phyloP scores from a whole-genome alignment of 352 stramenopile species.

The Stephanocyclus meneghinianus region DNA sequence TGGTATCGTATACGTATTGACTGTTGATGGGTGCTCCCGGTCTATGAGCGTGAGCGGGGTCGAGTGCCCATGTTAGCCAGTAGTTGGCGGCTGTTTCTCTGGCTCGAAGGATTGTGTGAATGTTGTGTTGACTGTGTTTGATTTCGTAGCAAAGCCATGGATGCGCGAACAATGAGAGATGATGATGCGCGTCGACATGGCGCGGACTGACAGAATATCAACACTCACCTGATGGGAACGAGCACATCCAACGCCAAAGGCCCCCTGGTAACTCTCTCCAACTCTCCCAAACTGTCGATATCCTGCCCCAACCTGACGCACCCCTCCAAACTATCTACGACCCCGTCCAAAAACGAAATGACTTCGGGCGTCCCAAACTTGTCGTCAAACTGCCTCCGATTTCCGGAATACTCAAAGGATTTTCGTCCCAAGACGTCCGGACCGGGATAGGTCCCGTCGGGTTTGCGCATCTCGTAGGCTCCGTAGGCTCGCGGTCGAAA shows the following conservation, averaged over 20 bases:
- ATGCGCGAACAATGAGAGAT: neutral
- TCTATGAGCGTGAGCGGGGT: constrained; percentile 61
- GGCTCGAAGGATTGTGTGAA: constrained; percentile 49
- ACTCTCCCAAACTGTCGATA: constrained; percentile 35
- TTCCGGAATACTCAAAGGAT: constrained; percentile 71
- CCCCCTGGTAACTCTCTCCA: constrained; percentile 65
- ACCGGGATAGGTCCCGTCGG: constrained; percentile 67
- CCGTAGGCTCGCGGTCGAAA: constrained; percentile 71
- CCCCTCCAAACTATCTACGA: constrained; percentile 53
- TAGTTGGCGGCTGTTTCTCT: constrained; percentile 60
- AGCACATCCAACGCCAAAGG: constrained; percentile 59
- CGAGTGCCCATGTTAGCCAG: constrained; percentile 68
- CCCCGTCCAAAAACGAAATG: constrained; percentile 39
- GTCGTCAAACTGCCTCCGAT: constrained; percentile 62
- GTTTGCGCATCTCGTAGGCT: constrained; percentile 65
- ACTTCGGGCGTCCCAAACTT: constrained; percentile 72
- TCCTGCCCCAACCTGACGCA: constrained; percentile 16
- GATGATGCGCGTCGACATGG: neutral
- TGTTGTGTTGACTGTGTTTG: constrained; percentile 50
- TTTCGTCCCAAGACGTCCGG: constrained; percentile 72
- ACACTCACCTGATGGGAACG: constrained; percentile 61
- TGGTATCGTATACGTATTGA: constrained; percentile 81
- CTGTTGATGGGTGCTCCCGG: constrained; percentile 73
- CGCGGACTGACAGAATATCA: neutral
- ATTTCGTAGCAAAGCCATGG: neutral